phyloP scores from a whole-genome alignment of 176 grass and related monocot genomes.

The Thalia dealbata region DNA sequence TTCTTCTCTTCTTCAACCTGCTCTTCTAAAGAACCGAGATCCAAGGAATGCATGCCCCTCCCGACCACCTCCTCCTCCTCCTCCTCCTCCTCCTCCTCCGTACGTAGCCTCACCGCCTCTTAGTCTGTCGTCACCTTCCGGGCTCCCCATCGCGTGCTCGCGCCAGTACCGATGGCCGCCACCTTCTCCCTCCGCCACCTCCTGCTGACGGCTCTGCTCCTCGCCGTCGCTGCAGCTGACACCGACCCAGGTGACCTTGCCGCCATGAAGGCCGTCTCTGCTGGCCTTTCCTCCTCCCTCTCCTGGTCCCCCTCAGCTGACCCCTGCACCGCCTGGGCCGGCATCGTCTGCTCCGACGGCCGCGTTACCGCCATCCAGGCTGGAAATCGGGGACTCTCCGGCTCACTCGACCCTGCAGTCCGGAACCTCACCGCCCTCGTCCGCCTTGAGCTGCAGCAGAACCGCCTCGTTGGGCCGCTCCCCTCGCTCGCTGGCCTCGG shows the following conservation, averaged over 20 bases:
- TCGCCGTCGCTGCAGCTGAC: slow-evolving; percentile 1
- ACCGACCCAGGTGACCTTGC: slow-evolving; percentile 23
- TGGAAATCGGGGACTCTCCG: slow-evolving; percentile 10
- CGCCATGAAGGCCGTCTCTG: slow-evolving; percentile 49
- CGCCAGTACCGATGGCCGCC: background rate
- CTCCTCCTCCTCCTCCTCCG: no score
- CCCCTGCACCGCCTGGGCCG: slow-evolving; percentile 43
- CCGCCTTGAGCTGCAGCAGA: slow-evolving; percentile 16
- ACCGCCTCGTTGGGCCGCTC: slow-evolving; percentile 9
- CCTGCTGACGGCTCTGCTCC: background rate
- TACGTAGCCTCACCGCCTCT: no score
- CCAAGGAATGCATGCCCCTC: no score
- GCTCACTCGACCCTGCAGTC: background rate
- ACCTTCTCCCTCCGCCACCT: slow-evolving; percentile 10
- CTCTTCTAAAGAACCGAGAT: no score
- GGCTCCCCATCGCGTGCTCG: no score
- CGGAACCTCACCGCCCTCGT: slow-evolving; percentile 18
- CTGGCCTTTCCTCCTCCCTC: slow-evolving; percentile 24
- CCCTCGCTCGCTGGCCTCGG: slow-evolving; percentile 15
- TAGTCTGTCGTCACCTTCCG: no score
- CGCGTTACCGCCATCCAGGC: slow-evolving; percentile 32
- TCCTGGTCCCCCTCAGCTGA: slow-evolving; percentile 31
- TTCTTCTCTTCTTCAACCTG: no score
- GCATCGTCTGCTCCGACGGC: slow-evolving; percentile 33
- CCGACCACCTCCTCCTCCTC: no score